Conservation (phyloP, 2,329 filamentous ascomycete species). For the Magnaporthiopsis rhizophila region DNA sequence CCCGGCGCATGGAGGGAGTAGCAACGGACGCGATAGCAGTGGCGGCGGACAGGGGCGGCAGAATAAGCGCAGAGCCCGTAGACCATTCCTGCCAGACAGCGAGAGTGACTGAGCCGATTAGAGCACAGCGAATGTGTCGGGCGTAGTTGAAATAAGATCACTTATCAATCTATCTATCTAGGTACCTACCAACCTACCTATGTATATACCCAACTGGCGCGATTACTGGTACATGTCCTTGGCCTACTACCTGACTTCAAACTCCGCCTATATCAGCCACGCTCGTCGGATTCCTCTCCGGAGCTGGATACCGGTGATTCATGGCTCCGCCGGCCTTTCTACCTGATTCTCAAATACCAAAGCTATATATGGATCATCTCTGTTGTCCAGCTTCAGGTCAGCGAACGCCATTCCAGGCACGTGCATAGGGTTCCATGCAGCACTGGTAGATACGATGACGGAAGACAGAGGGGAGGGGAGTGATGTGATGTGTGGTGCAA, state of each 20-base stretch:
- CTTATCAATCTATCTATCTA: not conserved
- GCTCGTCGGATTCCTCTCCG: not conserved
- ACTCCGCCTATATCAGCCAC: too few relatives aligned
- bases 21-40: not conserved
- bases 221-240: not conserved
- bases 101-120: not conserved
- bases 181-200: not conserved
- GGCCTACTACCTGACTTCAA: not conserved
- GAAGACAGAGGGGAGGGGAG: not conserved
- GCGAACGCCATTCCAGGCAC: not conserved
- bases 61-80: not conserved
- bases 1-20: not conserved
- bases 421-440: too few relatives aligned
- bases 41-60: not conserved
- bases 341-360: not conserved
- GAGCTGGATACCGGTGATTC: not conserved
- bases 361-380: not conserved
- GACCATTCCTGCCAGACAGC: not conserved
- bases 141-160: not conserved
- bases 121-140: slow-evolving; percentile 1
- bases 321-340: not conserved
- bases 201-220: not conserved
- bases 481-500: not conserved
- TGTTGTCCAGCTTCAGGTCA: not conserved
- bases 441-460: too few relatives aligned